A percentile compares a stretch with the other conserved stretches of the same genome.
phyloP scores from a whole-genome alignment of 352 stramenopile species.

The Pythium monospermum region DNA sequence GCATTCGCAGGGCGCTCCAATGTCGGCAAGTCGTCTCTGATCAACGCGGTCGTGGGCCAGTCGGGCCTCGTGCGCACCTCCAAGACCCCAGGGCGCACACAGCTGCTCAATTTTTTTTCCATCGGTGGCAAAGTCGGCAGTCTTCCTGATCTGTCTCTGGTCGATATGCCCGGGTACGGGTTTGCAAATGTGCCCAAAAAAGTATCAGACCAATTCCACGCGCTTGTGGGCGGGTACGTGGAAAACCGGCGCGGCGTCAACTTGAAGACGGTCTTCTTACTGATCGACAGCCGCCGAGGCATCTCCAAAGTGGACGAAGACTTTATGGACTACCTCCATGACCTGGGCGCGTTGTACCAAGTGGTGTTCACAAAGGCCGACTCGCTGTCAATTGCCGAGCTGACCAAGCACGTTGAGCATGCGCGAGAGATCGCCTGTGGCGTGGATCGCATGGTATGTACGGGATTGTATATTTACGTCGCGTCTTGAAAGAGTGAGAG shows the following conservation, averaged over 20 bases:
- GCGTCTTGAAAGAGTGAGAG: too few relatives aligned
- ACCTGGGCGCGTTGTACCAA: conserved; percentile 80
- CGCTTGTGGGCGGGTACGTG: conserved; percentile 76
- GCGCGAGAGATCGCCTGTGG: conserved; percentile 39
- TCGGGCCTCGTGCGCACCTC: conserved; percentile 63
- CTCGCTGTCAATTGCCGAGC: conserved; percentile 32
- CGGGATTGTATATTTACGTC: too few relatives aligned
- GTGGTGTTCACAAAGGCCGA: conserved; percentile 91
- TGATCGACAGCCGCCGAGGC: conserved; percentile 78
- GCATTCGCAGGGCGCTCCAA: conserved; percentile 86
- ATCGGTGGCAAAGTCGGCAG: conserved; percentile 70
- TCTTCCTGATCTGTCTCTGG: conserved; percentile 58
- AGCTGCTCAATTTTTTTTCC: conserved; percentile 77
- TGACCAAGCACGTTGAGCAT: conserved; percentile 48
- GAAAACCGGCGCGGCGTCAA: conserved; percentile 58
- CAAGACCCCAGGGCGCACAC: conserved; percentile 85
- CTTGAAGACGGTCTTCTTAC: conserved; percentile 67
- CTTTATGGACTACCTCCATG: conserved; percentile 86
- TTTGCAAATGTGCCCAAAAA: conserved; percentile 76
- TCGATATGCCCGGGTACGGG: conserved; percentile 86
- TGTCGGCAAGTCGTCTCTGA: conserved; percentile 85
- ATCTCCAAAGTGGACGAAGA: conserved; percentile 73
- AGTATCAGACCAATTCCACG: conserved; percentile 71
- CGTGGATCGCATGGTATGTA: conserved; percentile 54
- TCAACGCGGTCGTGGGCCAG: conserved; percentile 79